Percentiles rank a stretch among this genome's conserved stretches.
Conservation (phyloP, 2,329 filamentous ascomycete genomes). For the Hymenoscyphus salicellus region DNA sequence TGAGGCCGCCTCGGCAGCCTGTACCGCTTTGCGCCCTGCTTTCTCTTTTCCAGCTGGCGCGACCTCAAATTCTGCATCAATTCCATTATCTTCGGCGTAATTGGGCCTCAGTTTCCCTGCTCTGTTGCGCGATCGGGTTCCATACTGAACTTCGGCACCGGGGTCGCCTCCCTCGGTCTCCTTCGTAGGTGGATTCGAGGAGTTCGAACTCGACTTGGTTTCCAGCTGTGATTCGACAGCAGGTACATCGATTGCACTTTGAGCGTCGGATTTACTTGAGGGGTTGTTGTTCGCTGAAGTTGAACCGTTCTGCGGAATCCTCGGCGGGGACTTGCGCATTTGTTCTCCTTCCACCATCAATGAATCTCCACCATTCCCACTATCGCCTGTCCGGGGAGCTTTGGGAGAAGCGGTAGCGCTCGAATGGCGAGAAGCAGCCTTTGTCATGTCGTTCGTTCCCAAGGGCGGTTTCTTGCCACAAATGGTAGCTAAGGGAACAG, state of each 20-base stretch:
- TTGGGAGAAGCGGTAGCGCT: conserved; percentile 27
- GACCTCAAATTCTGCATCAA: conserved; percentile 85
- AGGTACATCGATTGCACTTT: conserved; percentile 17
- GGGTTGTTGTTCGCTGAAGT: conserved; percentile 11
- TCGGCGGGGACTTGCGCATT: conserved; percentile 3
- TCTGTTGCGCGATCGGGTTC: conserved; percentile 89
- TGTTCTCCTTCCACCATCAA: conserved; percentile 8
- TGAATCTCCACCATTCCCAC: conserved; percentile 17
- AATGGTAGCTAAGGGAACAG: conserved; percentile 12
- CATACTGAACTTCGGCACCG: conserved; percentile 58
- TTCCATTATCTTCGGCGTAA: conserved; percentile 90
- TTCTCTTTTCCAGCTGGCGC: conserved; percentile 50
- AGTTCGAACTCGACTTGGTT: conserved; percentile 47
- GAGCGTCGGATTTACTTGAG: conserved; percentile 9
- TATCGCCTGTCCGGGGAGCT: conserved; percentile 20
- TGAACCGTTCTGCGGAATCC: conserved; percentile 9
- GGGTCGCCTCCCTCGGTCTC: conserved; percentile 39
- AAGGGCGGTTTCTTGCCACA: conserved; percentile 11
- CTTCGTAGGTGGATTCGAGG: conserved; percentile 47
- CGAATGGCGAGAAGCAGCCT: conserved; percentile 30
- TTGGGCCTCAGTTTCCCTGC: conserved; percentile 78
- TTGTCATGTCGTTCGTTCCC: conserved; percentile 28
- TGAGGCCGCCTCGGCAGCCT: conserved; percentile 34
- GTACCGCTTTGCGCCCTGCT: conserved; percentile 56
- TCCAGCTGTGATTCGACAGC: conserved; percentile 43